phyloP scores from a whole-genome alignment of 192 early-diverging fungal genomes.

The Dissophora ornata region DNA sequence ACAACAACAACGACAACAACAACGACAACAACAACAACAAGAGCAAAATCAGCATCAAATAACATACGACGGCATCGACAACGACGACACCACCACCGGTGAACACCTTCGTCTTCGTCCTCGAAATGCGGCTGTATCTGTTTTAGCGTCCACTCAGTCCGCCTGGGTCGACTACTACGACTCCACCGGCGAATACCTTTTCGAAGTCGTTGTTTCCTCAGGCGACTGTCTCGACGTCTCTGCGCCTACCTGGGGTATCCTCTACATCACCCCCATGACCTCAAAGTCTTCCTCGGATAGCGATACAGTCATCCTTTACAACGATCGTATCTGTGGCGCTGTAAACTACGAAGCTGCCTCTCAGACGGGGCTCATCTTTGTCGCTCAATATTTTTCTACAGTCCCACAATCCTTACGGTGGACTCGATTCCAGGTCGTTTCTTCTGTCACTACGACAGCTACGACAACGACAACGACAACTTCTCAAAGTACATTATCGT shows the following conservation, averaged over 20 bases:
- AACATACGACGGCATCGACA: too few relatives aligned
- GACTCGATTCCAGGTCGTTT: not conserved
- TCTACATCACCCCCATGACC: conserved; percentile 6
- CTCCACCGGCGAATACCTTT: not conserved
- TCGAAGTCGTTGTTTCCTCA: not conserved
- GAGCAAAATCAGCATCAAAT: too few relatives aligned
- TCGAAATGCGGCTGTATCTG: too few relatives aligned
- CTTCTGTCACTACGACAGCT: not conserved
- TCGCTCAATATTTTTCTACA: conserved; percentile 7
- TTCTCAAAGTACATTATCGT: not conserved
- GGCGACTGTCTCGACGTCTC: conserved; percentile 3
- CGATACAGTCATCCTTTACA: conserved; percentile 3
- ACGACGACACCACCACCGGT: too few relatives aligned
- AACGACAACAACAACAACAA: too few relatives aligned
- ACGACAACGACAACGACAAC: not conserved
- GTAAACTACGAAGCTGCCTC: conserved; percentile 7
- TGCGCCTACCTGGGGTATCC: conserved; percentile 11
- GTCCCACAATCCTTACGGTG: conserved; percentile 12
- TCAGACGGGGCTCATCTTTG: not conserved
- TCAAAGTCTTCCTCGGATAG: not conserved
- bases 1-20: too few relatives aligned
- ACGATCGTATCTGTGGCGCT: not conserved
- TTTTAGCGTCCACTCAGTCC: too few relatives aligned
- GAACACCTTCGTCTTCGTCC: too few relatives aligned
- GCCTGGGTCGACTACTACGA: conserved; percentile 36